Evolutionary conservation across 202 grass and related monocot species (phyloP), one percentile per base, ranked within the genome.

Genomic region (Schoenoplectus tabernaemontani): DNA sequence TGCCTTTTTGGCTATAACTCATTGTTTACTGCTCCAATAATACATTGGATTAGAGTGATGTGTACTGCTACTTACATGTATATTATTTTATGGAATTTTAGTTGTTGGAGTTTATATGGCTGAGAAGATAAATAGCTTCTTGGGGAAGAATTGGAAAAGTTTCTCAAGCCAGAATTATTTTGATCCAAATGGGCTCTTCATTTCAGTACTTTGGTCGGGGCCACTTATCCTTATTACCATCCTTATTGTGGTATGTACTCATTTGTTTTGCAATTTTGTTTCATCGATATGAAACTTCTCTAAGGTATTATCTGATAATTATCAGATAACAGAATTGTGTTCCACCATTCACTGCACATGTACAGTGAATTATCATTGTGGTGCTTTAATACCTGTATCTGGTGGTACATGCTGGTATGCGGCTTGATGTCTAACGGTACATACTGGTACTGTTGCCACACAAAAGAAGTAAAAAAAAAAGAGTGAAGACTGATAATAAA

Each of bases 101-200:
- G 96, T 99, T 92, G 87, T 88, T 77, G 96, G 91, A 59, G 96
- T 99, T 42, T 99, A 92, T 77, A 87, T 92, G 17, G 88, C 96
- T 5, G 96, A 95, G 85, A 95, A 67, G 81, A 59, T 99, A 65
- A 99, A 99, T 59, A 54, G 72, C 26, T 89, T 92, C 54, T 60
- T 93, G 44, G 89, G 83, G 32, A 54, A 85, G 81, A 82, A 91
- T 80, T 99, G 96, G 96, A 89, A 88, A 83, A 95, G 88, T 85
- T 99, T 99, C 78, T 88, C 91, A 37, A 89, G 78, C 70, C 96
- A 99, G 81, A 99, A 98, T 62, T 95, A 98, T 76, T 98, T 98
- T 78, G 96, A 98, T 80, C 86, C 86, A 17, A 88, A 92, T 79
- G 86, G 91, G 46, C 82, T 98, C 33, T 98, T 95, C 83, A 78